Evolutionary conservation across 352 stramenopile genomes (phyloP), one percentile per base, ranked within the genome.

Genomic region (Pythium chondricola): DNA sequence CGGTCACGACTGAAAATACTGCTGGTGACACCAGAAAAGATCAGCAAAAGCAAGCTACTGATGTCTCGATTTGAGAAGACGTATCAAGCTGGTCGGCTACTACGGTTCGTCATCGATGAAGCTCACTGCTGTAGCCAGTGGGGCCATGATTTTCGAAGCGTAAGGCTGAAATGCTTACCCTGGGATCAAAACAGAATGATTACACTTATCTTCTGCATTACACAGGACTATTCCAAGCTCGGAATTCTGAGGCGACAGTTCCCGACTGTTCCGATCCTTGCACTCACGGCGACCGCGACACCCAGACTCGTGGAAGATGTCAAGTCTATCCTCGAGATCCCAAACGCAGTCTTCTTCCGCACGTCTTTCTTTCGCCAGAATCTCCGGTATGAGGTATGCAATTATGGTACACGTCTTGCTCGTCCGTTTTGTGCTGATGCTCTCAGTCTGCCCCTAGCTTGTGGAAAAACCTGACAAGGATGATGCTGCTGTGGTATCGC

Each of bases 71-170:
- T 98, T n/a, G 83, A 97, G 56, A 95, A 93, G 51, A 65, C 95
- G 7, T 75, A 93, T 48, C 68, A 84, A 54, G 73, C 27, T 44
- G 79, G 59, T 44, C 64, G 88, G 11, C 64, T 97, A 11, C 76
- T 87, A 41, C 74, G 89, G 7, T 97, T 98, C 65, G 93, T 98
- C 6, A 92, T 98, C 61, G 94, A 97, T 61, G 81, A 97, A 67
- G 82, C 79, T 3, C 83, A 95, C 39, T 95, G 84, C 43, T 85
- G 70, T 39, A 90, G 75, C 33, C 70, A 88, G 35, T 94, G 83
- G 83, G 83, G 84, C 0, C 83, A 91, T 51, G 82, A 92, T 55
- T 93, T 93, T 52, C 69, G 80, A 25, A 79, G 58, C 54, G 74
- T 88, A 70, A n/a, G 27, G 60, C 13, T 5, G 17, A 16, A 22